A percentile compares a stretch with the other conserved stretches of the same genome.
phyloP scores from a whole-genome alignment of 192 early-diverging fungal species.

The Coemansia sp. region DNA sequence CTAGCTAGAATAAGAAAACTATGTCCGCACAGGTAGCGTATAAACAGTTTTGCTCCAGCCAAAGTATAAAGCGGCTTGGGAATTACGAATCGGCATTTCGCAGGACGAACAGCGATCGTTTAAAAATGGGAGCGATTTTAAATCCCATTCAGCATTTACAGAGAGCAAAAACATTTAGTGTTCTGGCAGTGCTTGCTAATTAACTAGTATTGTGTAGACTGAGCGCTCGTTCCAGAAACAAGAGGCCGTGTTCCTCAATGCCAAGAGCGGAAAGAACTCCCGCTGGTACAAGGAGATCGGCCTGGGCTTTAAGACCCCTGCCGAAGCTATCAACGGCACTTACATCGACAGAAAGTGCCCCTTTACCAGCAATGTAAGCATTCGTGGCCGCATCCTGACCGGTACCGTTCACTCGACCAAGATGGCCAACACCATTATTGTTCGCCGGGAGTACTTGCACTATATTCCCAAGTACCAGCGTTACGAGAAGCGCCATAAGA shows the following conservation, averaged over 20 bases:
- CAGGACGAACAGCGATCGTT: no score
- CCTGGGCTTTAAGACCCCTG: constrained; percentile 98
- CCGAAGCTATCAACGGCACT: constrained; percentile 92
- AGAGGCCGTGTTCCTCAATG: constrained; percentile 90
- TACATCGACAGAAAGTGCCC: constrained; percentile 99
- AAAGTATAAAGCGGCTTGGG: background rate
- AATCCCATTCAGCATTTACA: background rate
- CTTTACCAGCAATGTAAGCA: constrained; percentile 93
- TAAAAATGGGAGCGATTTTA: background rate
- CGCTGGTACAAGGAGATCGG: constrained; percentile 99
- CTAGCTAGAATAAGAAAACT: constrained; percentile 24
- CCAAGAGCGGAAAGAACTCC: constrained; percentile 67
- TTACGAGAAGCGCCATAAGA: constrained; percentile 99
- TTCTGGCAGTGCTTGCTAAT: background rate
- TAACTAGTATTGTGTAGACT: constrained; percentile 58
- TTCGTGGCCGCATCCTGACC: constrained; percentile 96
- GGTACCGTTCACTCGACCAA: constrained; percentile 91
- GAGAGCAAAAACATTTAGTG: background rate
- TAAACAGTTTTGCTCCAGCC: constrained; percentile 9
- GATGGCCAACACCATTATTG: constrained; percentile 99
- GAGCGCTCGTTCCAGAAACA: constrained; percentile 99
- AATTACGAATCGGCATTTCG: no score
- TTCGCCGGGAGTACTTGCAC: constrained; percentile 99
- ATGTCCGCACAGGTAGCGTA: constrained; percentile 57
- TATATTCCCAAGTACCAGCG: constrained; percentile 99